phyloP scores from a whole-genome alignment of 2,329 filamentous ascomycete species.

The Talaromyces atroroseus region DNA sequence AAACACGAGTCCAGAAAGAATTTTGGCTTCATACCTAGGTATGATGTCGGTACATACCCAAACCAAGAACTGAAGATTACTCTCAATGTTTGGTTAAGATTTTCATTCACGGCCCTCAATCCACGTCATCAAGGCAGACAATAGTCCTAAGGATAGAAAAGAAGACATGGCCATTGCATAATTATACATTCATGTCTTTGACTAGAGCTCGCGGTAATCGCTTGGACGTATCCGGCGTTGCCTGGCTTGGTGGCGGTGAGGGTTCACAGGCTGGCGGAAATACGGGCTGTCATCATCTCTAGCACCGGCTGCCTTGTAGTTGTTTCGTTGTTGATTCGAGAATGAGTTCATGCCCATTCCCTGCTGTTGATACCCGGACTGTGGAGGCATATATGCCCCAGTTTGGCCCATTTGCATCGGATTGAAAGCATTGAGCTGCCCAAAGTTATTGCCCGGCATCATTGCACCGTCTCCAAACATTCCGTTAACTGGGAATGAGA shows the following conservation, averaged over 20 bases:
- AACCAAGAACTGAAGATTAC: neutral
- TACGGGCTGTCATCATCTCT: constrained; percentile 83
- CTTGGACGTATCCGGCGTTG: constrained; percentile 75
- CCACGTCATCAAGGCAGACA: neutral
- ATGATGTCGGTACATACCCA: neutral
- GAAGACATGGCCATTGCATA: neutral
- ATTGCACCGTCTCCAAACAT: constrained; percentile 32
- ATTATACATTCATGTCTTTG: constrained; percentile 4
- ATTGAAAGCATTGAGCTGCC: constrained; percentile 26
- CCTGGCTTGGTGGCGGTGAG: constrained; percentile 79
- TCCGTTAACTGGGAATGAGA: constrained; percentile 28
- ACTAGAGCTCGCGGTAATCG: constrained; percentile 77
- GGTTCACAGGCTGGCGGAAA: constrained; percentile 92
- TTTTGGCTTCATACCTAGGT: neutral
- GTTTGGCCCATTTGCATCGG: constrained; percentile 34
- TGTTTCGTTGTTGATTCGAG: constrained; percentile 54
- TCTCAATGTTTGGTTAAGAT: neutral
- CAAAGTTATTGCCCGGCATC: constrained; percentile 25
- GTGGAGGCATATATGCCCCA: constrained; percentile 24
- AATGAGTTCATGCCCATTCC: constrained; percentile 40
- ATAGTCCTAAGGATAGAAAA: neutral
- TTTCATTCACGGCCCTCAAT: neutral
- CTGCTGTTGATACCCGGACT: constrained; percentile 27
- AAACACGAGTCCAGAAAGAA: neutral
- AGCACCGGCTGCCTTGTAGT: constrained; percentile 49